A percentile compares a stretch with the other conserved stretches of the same genome.
phyloP scores from a whole-genome alignment of 345 rosid genomes.

The Salix koriyanagi region DNA sequence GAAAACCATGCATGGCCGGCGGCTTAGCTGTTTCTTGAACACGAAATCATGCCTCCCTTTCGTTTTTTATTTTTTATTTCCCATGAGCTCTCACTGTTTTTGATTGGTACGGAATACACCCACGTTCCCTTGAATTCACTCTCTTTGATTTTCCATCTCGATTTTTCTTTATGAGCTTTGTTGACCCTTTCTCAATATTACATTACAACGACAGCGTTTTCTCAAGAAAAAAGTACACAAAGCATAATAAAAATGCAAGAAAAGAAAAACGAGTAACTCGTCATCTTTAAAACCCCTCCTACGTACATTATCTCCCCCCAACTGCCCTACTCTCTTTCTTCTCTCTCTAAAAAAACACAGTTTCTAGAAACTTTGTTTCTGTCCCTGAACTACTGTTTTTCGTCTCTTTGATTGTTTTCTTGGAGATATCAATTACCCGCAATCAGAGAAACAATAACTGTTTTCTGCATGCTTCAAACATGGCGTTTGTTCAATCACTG shows the following conservation, averaged over 20 bases:
- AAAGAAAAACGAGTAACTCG: not conserved
- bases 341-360: not conserved
- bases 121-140: not conserved
- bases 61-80: not conserved
- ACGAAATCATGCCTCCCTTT: not conserved
- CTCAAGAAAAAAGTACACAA: not conserved
- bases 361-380: not conserved
- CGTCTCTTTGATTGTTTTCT: not conserved
- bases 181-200: not conserved
- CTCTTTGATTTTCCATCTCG: not conserved
- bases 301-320: not conserved
- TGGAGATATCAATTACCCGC: not conserved
- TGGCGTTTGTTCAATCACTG: constrained; percentile 28
- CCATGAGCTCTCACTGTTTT: not conserved
- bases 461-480: constrained; percentile 3
- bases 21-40: not conserved
- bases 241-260: too few relatives aligned
- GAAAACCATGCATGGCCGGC: too few relatives aligned
- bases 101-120: not conserved
- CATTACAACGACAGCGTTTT: not conserved
- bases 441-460: not conserved
- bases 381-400: not conserved
- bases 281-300: not conserved
- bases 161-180: not conserved
- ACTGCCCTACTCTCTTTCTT: not conserved